Percentiles rank a stretch among this genome's conserved stretches.
Evolutionary conservation across 208 protist genomes (phyloP).

Genomic region (Wallacemonas sp.): DNA sequence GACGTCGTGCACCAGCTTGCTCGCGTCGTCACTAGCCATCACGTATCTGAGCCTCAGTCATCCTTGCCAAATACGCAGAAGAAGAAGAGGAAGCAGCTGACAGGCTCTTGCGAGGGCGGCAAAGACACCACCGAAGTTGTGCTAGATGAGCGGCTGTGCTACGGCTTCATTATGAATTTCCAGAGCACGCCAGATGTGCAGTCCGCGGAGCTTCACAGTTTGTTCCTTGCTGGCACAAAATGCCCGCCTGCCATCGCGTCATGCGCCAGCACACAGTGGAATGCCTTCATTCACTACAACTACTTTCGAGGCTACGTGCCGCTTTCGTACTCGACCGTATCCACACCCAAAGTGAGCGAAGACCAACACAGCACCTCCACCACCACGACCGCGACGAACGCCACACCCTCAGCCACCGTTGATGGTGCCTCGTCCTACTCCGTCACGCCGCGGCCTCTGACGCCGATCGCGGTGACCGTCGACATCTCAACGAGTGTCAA

Average conservation of each 20-base stretch:
- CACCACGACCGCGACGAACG: neutral
- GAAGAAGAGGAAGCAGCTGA: too few relatives aligned
- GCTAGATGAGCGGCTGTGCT: conserved; percentile 58
- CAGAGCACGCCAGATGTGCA: conserved; percentile 10
- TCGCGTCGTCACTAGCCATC: conserved; percentile 1
- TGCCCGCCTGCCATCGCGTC: neutral
- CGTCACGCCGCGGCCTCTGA: neutral
- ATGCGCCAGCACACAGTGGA: neutral
- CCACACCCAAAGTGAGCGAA: neutral
- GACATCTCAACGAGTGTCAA: neutral
- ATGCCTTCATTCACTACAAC: conserved; percentile 8
- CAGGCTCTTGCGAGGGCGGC: neutral
- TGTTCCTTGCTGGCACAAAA: conserved; percentile 5
- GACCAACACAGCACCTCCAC: neutral
- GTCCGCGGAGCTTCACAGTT: conserved; percentile 12
- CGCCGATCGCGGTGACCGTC: neutral
- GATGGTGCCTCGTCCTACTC: neutral
- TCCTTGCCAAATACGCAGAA: too few relatives aligned
- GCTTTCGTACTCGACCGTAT: neutral
- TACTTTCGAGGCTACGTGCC: conserved; percentile 15
- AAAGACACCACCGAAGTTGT: conserved; percentile 12
- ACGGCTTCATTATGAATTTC: conserved; percentile 50
- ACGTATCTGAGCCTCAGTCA: too few relatives aligned
- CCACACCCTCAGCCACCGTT: neutral
- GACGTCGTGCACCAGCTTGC: conserved; percentile 18